Base-by-base conservation (phyloP, 1,139 yeast genomes). In the Candida tetrigidarum region DNA sequence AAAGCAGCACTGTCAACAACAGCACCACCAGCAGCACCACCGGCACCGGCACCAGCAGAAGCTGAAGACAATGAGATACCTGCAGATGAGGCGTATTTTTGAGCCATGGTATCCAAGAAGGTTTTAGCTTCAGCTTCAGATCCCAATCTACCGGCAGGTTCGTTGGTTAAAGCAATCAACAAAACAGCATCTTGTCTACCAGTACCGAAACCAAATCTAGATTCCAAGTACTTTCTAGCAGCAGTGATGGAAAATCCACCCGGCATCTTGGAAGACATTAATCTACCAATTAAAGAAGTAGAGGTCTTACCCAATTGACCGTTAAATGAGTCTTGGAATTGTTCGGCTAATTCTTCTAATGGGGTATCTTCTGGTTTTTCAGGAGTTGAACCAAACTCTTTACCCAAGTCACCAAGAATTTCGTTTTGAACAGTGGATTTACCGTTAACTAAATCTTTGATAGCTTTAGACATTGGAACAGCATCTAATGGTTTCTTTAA, bases 361-460 rank as follows among this genome's bases (percentile, higher is more conserved):
- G 99, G 98, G 42, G 96, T 88, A 63, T 93, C 99, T 73, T 93
- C 99, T 51, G 99, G 98, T 72, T 93, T 93, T 72, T 93, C 99
- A 39, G 99, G 99, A 44, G 98, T 91, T 42, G 95, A 75, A 57
- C 98, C 98, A 62, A 93, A 93, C 72, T 93, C 99, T 70, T 93
- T 93, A 64, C 98, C 97, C 61, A 93, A 80, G 63, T 93, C 99
- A 78, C 99, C 99, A 59, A 93, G 81, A 57, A 93, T 93, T 77
- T 93, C 99, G 69, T 93, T 93, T 74, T 93, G 99, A 41, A 93
- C 95, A 30, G 99, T 93, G 23, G 99, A 93, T 69, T 93, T 93
- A 75, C 99, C 99, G 60, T 96, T 96, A 53, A 93, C 99, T 60
- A 93, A 80, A 63, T 93, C 99, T 71, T 93, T 93, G 66, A 93